Percentiles rank a stretch among this genome's conserved stretches.
phyloP scores from a whole-genome alignment of 345 rosid genomes.

The Populus davidiana region DNA sequence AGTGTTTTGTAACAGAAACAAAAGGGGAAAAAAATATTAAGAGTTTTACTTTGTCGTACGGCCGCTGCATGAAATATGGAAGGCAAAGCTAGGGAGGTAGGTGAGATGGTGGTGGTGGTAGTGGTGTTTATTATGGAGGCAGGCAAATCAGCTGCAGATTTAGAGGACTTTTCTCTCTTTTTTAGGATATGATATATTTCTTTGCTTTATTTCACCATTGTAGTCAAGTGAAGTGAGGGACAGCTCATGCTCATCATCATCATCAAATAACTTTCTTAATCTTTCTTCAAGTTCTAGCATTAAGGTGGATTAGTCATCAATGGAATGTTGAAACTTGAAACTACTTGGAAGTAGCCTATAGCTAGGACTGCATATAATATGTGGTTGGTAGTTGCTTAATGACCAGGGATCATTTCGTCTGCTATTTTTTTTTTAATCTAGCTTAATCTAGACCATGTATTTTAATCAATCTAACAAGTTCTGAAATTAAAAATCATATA shows the following conservation, averaged over 20 bases:
- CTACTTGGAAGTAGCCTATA: background rate
- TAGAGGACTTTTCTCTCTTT: background rate
- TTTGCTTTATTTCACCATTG: background rate
- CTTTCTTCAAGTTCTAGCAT: background rate
- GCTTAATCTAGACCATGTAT: no score
- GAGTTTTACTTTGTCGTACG: background rate
- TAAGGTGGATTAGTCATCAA: background rate
- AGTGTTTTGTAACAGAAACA: no score
- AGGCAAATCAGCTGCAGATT: conserved; percentile 26
- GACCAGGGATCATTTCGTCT: background rate
- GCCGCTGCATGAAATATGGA: no score
- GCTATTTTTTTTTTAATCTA: no score
- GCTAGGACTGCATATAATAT: background rate
- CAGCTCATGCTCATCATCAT: conserved; percentile 14
- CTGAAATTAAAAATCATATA: no score
- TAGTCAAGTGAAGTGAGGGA: conserved; percentile 15
- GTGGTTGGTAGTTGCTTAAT: background rate
- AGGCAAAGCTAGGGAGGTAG: background rate
- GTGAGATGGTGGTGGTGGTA: background rate
- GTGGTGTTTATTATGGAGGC: background rate
- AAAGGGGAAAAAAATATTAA: no score
- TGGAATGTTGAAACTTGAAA: background rate
- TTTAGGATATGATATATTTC: background rate
- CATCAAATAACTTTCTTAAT: background rate
- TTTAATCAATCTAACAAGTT: no score